phyloP scores from a whole-genome alignment of 805 yeast species.

The Metschnikowia koreensis region DNA sequence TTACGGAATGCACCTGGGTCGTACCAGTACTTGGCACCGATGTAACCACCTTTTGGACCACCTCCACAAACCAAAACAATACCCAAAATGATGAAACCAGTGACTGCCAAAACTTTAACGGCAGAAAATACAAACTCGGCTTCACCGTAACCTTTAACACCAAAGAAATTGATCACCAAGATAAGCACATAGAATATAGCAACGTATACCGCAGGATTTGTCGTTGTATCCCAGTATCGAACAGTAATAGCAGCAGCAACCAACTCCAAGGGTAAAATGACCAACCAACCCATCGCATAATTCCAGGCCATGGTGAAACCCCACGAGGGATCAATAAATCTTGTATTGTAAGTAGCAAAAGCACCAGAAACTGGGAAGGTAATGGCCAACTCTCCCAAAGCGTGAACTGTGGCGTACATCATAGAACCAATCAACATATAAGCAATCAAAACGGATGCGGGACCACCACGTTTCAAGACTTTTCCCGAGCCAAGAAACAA shows the following conservation, averaged over 20 bases:
- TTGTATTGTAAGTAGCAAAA: slow-evolving; percentile 55
- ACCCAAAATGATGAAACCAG: slow-evolving; percentile 57
- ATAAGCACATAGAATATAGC: slow-evolving; percentile 51
- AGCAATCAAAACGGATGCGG: slow-evolving; percentile 50
- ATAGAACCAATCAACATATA: slow-evolving; percentile 37
- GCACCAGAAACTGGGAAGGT: slow-evolving; percentile 50
- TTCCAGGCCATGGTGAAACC: slow-evolving; percentile 76
- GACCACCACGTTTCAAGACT: slow-evolving; percentile 64
- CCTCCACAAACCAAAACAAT: slow-evolving; percentile 53
- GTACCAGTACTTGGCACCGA: slow-evolving; percentile 39
- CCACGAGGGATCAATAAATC: slow-evolving; percentile 66
- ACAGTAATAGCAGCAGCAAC: slow-evolving; percentile 61
- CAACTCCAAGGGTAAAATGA: slow-evolving; percentile 63
- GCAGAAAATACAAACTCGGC: slow-evolving; percentile 64
- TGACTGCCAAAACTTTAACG: slow-evolving; percentile 59
- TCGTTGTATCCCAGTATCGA: slow-evolving; percentile 48
- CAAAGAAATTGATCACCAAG: slow-evolving; percentile 22
- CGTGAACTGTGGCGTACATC: slow-evolving; percentile 36
- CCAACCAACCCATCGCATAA: slow-evolving; percentile 53
- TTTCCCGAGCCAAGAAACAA: slow-evolving; percentile 71
- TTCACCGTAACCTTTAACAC: slow-evolving; percentile 41
- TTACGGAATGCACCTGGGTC: slow-evolving; percentile 36
- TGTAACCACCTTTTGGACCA: slow-evolving; percentile 36
- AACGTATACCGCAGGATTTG: slow-evolving; percentile 57
- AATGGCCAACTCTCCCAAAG: slow-evolving; percentile 50